A percentile compares a stretch with the other conserved stretches of the same genome.
Evolutionary conservation across 139 green algal genomes (phyloP).

Genomic region (Chlorella vulgaris): DNA sequence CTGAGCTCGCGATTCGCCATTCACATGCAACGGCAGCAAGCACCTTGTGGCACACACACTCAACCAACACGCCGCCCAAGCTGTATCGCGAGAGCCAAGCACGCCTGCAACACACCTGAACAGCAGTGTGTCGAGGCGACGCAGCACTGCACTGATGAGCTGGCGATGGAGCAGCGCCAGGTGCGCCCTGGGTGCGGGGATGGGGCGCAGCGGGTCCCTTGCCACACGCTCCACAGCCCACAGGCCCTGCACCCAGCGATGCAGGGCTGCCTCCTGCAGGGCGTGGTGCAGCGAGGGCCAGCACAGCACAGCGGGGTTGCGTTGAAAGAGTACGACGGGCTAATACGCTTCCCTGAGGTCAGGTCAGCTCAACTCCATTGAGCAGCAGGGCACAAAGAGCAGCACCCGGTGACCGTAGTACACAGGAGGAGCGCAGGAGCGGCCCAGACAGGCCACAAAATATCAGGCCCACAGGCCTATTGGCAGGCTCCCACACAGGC

Average conservation of each 20-base stretch:
- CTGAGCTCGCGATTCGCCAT: neutral
- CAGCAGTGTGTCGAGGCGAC: slow-evolving; percentile 70
- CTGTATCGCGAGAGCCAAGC: neutral
- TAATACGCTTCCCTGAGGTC: too few species aligned
- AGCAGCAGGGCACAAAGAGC: too few species aligned
- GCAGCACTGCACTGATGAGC: slow-evolving; percentile 66
- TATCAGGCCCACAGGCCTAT: too few species aligned
- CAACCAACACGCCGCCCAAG: neutral
- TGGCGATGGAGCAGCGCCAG: slow-evolving; percentile 62
- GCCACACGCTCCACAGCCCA: slow-evolving; percentile 42
- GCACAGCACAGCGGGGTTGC: too few species aligned
- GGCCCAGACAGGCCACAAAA: too few species aligned
- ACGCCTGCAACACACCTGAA: slow-evolving; percentile 64
- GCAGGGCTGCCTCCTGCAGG: slow-evolving; percentile 70
- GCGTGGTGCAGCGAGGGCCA: neutral
- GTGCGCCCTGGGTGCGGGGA: slow-evolving; percentile 42
- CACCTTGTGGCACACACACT: neutral
- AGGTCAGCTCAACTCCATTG: too few species aligned
- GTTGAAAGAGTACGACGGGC: too few species aligned
- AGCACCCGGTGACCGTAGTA: too few species aligned
- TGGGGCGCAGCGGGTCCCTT: neutral
- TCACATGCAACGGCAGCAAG: neutral
- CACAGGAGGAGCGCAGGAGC: too few species aligned
- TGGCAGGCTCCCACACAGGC: too few species aligned
- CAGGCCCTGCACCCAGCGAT: slow-evolving; percentile 70